Percentiles rank a stretch among this genome's conserved stretches.
These are phyloP conservation scores for Cicer arietinum DNA, from an alignment of 306 rosid species.

Conservation along the genomic window DNA sequence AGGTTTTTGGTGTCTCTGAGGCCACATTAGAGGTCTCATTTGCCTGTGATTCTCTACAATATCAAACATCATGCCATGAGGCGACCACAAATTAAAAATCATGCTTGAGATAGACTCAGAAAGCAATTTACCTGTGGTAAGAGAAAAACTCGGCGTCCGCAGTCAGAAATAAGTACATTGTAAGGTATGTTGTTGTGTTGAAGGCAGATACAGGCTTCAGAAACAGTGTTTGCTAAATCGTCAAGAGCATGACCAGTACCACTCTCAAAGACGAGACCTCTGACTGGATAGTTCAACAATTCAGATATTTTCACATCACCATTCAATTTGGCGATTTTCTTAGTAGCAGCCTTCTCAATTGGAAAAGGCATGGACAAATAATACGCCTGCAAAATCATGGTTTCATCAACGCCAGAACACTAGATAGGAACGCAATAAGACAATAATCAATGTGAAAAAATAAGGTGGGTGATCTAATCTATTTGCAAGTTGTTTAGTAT, in stretches of 20 bases:
- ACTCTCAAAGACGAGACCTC: slow-evolving; percentile 86
- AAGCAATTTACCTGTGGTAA: slow-evolving; percentile 77
- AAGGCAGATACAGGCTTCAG: slow-evolving; percentile 91
- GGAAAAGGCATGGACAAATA: slow-evolving; percentile 87
- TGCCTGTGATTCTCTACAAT: neutral
- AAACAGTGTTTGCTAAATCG: slow-evolving; percentile 67
- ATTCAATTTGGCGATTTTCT: slow-evolving; percentile 52
- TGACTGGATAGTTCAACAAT: slow-evolving; percentile 77
- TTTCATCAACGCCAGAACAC: slow-evolving; percentile 9
- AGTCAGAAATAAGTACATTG: slow-evolving; percentile 86
- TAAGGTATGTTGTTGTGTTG: slow-evolving; percentile 85
- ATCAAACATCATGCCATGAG: neutral
- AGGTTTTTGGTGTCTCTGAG: neutral
- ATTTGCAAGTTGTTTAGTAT: neutral
- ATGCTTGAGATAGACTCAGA: neutral
- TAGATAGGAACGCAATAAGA: slow-evolving; percentile 1
- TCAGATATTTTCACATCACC: slow-evolving; percentile 67
- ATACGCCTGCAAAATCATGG: slow-evolving; percentile 68
- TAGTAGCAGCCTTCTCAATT: slow-evolving; percentile 84
- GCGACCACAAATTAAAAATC: neutral
- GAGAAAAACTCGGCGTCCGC: slow-evolving; percentile 78
- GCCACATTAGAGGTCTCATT: no score
- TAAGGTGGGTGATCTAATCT: neutral
- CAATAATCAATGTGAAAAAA: slow-evolving; percentile 1
- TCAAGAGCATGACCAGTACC: slow-evolving; percentile 70